A percentile compares a stretch with the other conserved stretches of the same genome.
phyloP scores from a whole-genome alignment of 768 basidiomycete genomes.

The Lentinula boryana region DNA sequence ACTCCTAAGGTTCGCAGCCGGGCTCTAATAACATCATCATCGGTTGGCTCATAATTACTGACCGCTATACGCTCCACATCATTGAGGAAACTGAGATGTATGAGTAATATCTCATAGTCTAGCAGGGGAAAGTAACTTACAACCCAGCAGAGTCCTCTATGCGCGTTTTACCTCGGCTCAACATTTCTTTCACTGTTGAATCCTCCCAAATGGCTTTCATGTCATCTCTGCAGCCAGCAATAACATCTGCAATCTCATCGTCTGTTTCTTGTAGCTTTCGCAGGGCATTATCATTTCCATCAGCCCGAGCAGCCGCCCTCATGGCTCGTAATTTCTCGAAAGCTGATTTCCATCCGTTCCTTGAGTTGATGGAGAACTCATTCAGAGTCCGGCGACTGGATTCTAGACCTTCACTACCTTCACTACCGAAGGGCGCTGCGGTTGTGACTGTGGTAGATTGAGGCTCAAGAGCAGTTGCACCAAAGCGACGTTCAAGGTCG shows the following conservation, averaged over 20 bases:
- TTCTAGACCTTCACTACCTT: conserved; percentile 8
- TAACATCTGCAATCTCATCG: conserved; percentile 51
- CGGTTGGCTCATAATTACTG: conserved; percentile 60
- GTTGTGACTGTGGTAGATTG: conserved; percentile 31
- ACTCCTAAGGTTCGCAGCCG: conserved; percentile 74
- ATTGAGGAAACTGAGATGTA: conserved; percentile 53
- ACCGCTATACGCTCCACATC: conserved; percentile 63
- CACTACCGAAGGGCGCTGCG: conserved; percentile 34
- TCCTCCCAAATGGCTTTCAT: conserved; percentile 71
- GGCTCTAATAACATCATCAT: conserved; percentile 74
- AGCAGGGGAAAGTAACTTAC: conserved; percentile 33
- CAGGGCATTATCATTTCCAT: conserved; percentile 7
- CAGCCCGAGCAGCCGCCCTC: conserved; percentile 22
- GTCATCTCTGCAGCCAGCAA: conserved; percentile 57
- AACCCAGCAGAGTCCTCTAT: conserved; percentile 73
- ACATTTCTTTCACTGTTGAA: conserved; percentile 51
- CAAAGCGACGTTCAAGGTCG: conserved; percentile 55
- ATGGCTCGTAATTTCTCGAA: conserved; percentile 46
- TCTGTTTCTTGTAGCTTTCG: conserved; percentile 35
- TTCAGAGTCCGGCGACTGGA: conserved; percentile 23
- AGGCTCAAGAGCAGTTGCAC: conserved; percentile 50
- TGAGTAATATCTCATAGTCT: background rate
- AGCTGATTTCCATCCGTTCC: conserved; percentile 61
- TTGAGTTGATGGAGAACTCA: conserved; percentile 58
- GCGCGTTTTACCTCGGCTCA: conserved; percentile 44